A percentile compares a stretch with the other conserved stretches of the same genome.
Conservation (phyloP, 2,329 filamentous ascomycete genomes). For the Chaetoscypha palmicola region DNA sequence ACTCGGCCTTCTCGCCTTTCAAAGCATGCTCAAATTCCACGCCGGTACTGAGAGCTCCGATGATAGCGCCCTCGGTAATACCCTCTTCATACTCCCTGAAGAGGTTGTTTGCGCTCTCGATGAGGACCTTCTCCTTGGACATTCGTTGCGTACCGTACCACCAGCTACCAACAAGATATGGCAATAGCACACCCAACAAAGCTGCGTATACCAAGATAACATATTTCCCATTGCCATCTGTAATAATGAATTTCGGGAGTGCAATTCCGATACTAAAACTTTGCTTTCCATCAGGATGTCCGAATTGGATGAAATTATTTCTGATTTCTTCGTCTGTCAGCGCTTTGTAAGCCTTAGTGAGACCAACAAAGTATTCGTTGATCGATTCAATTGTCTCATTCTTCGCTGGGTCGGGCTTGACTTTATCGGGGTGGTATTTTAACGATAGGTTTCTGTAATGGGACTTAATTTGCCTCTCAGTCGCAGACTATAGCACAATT, state of each 20-base stretch:
- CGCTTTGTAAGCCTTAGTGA: constrained; percentile 96
- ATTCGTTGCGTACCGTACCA: constrained; percentile 95
- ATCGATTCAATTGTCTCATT: constrained; percentile 83
- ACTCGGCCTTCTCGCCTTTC: constrained; percentile 70
- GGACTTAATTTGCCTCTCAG: constrained; percentile 85
- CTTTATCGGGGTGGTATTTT: constrained; percentile 89
- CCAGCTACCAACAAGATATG: constrained; percentile 92
- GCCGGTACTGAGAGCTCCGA: constrained; percentile 75
- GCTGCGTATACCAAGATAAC: constrained; percentile 84
- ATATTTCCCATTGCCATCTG: constrained; percentile 92
- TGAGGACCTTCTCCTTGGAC: constrained; percentile 87
- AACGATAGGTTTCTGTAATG: constrained; percentile 83
- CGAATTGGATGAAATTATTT: constrained; percentile 94
- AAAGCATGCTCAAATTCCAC: constrained; percentile 76
- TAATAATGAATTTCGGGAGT: constrained; percentile 84
- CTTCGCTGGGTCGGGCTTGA: constrained; percentile 71
- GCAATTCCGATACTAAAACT: constrained; percentile 97
- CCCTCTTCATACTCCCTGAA: constrained; percentile 89
- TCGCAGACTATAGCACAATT: constrained; percentile 52
- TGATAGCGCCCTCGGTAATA: constrained; percentile 71
- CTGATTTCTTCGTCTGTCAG: constrained; percentile 95
- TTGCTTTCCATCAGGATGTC: constrained; percentile 96
- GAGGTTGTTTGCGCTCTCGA: constrained; percentile 88
- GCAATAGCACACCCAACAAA: constrained; percentile 81
- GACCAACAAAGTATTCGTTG: constrained; percentile 85